Conservation (phyloP, 2,329 filamentous ascomycete species). For the Aspergillus ibericus region DNA sequence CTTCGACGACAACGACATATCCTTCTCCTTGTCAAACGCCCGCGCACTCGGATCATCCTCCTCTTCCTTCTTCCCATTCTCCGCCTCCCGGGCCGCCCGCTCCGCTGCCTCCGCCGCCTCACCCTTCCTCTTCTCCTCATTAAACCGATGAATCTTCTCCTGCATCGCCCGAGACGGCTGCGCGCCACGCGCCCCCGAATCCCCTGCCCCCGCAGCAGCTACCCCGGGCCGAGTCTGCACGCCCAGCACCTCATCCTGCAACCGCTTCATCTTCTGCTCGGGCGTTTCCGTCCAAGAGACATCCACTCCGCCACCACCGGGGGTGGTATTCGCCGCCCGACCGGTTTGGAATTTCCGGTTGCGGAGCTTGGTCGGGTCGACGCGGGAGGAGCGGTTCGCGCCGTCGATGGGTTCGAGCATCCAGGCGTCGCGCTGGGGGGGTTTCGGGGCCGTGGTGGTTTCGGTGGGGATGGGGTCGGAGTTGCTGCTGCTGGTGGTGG, state of each 20-base stretch:
- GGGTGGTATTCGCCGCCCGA: conserved; percentile 50
- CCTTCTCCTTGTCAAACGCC: conserved; percentile 88
- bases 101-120: not conserved
- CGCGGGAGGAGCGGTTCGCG: conserved; percentile 56
- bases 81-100: conserved; percentile 1
- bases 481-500: too few species aligned
- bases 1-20: conserved; percentile 75
- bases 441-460: conserved; percentile 14
- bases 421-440: conserved; percentile 73
- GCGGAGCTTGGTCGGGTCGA: conserved; percentile 81
- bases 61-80: conserved; percentile 46
- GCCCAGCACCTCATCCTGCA: conserved; percentile 81
- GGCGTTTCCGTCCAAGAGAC: conserved; percentile 90
- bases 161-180: conserved; percentile 45
- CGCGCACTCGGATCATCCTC: conserved; percentile 90
- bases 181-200: not conserved
- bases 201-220: conserved; percentile 14
- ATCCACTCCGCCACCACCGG: conserved; percentile 38
- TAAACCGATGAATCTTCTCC: conserved; percentile 57
- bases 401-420: conserved; percentile 70
- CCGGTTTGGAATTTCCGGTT: conserved; percentile 79
- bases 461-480: conserved; percentile 24
- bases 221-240: conserved; percentile 46
- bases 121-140: conserved; percentile 34
- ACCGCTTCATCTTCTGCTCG: conserved; percentile 76